Evolutionary conservation across 2,329 filamentous ascomycete genomes (phyloP), one percentile per base, ranked within the genome.

Genomic region (Rhynchosporium graminicola): DNA sequence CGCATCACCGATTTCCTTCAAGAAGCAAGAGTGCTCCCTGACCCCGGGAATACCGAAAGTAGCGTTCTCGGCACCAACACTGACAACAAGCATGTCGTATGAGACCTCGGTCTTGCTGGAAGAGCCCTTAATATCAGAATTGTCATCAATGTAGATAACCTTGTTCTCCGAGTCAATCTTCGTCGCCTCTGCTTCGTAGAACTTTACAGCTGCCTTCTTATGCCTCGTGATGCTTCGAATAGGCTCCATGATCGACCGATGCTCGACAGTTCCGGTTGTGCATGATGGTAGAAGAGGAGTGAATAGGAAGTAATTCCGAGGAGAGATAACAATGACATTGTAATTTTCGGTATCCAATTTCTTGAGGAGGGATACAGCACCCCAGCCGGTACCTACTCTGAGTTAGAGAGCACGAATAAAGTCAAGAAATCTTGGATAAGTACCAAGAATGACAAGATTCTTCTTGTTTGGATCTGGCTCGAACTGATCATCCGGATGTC

Each of bases 281-380:
- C 95, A 99, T 75, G 94, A 98, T 68, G 95, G 95, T 65, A 99
- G 86, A 63, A 99, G 87, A 64, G 95, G 95, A 36, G 95, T 99
- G 84, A 99, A 99, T 71, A 99, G 89, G 87, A 99, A 99, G 86
- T 97, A 99, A 82, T 99, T 99, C 76, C 95, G 91, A 60, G 95
- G 95, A 56, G 95, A 98, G 77, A 99, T 91, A 76, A 99, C 92
- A 75, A 98, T 79, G 77, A 98, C 94, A 77, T 99, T 98, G 86
- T 98, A 99, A 84, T 98, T 96, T 78, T 96, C 91, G 65, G 94
- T 97, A 76, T 99, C 93, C 78, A 99, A 90, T 77, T 96, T 97
- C 86, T 99, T 99, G 69, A 99, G 86, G 65, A 99, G 87, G 65
- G 94, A 96, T 73, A 99, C 92, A 48, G 94, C 92, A 71, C 88